Evolutionary conservation across 495 filamentous ascomycete species (phyloP), one percentile per base, ranked within the genome.

Genomic region (Hypoxylon lenormandii): DNA sequence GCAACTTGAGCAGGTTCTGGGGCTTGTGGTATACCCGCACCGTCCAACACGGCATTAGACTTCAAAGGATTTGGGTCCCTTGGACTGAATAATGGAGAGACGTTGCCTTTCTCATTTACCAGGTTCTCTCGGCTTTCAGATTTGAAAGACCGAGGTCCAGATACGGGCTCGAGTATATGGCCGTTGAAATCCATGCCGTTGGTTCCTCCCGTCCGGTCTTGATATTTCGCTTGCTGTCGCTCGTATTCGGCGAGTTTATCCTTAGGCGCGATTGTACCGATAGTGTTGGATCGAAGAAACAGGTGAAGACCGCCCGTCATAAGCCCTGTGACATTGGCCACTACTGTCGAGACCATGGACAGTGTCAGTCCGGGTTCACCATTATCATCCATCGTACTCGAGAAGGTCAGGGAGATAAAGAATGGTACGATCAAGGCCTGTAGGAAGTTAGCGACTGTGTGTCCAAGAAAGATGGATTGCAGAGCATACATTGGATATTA

Each of bases 301-400:
- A 84, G 73, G 55, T 84, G 80, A 28, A 84, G 74, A 4, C 80
- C 80, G 21, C 82, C 81, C 3, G 79, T 83, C 77, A 79, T 79
- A 30, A 84, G 64, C 0, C 82, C 82, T 0, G 82, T 82, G 0
- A 84, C 74, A 45, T 82, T 83, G n/a, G 81, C 77, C 4, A 80
- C 81, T 5, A 84, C 81, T 7, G 81, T 74, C 19, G 80, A 77
- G 33, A 84, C 75, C 81, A 82, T 83, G 2, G 77, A 77, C 1
- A 84, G 48, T 5, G 74, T 80, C 16, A 80, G 66, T 22, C 55
- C 59, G 26, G 72, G 49, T 12, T 46, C 59, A 36, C 54, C 60
- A 28, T 63, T 52, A 42, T 74, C 60, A 22, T 75, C 63, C 23
- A 70, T 53, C 6, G 66, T 64, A 55, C 66, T 57, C 22, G 63